Evolutionary conservation across 495 filamentous ascomycete genomes (phyloP).

Genomic region (Umbilicaria muhlenbergii): DNA sequence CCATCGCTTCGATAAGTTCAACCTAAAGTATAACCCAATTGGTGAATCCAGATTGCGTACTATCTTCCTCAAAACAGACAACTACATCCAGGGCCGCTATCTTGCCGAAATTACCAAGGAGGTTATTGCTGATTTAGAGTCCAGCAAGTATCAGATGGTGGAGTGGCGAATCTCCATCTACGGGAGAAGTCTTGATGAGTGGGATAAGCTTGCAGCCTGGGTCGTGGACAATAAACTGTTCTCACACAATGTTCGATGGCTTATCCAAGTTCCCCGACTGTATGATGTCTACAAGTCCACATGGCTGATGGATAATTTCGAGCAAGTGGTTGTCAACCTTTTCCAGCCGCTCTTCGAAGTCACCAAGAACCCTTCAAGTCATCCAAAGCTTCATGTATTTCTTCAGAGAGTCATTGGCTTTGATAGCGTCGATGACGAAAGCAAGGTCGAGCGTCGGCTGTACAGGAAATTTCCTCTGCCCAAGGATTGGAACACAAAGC

Average conservation of each 20-base stretch:
- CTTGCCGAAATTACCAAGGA: conserved; percentile 95
- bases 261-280: conserved; percentile 86
- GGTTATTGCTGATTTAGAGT: conserved; percentile 93
- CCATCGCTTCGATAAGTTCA: conserved; percentile 98
- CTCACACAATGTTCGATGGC: conserved; percentile 93
- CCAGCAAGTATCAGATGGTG: conserved; percentile 98
- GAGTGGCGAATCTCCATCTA: conserved; percentile 98
- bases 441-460: conserved; percentile 80
- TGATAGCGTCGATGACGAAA: conserved; percentile 96
- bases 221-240: conserved; percentile 98
- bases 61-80: conserved; percentile 97
- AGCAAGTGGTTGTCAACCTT: conserved; percentile 80
- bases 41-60: conserved; percentile 88
- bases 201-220: conserved; percentile 96
- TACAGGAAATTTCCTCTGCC: conserved; percentile 90
- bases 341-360: conserved; percentile 93
- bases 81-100: conserved; percentile 90
- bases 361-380: conserved; percentile 68
- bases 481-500: conserved; percentile 70
- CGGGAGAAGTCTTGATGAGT: conserved; percentile 79
- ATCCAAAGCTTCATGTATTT: conserved; percentile 90
- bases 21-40: conserved; percentile 95
- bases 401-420: conserved; percentile 90
- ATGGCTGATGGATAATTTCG: conserved; percentile 72
- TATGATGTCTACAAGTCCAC: conserved; percentile 92